Evolutionary conservation across 345 rosid genomes (phyloP), one percentile per base, ranked within the genome.

Genomic region (Gossypium arboreum): DNA sequence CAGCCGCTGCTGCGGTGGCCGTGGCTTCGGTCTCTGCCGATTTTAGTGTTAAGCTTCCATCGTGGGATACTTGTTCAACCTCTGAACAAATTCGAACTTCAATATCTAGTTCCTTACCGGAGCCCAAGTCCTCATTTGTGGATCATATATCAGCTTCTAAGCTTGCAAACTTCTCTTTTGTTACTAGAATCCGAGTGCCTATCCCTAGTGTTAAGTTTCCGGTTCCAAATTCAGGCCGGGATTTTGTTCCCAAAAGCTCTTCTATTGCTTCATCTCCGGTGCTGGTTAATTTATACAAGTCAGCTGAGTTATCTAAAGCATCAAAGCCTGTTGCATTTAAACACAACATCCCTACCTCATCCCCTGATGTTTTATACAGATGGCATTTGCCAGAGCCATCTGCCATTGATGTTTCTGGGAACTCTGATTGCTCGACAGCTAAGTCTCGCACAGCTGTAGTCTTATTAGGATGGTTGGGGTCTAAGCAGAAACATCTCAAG

Each of bases 401-500:
- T 82, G 81, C 94, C n/a, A 24, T 90, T 22, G 91, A 88, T 86
- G 50, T 87, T 57, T 82, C 86, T 27, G 84, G 90, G 11, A 79
- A 78, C 45, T 85, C 89, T 25, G 88, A 78, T 15, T 90, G 98
- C 80, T 84, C 80, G 0, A 77, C 68, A 0, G 88, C 59, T 48
- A 96, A 93, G 86, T 90, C 89, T 44, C 88, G 92, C 79, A 96
- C 97, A 0, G 97, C 93, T 29, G 99, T 96, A 62, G 94, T 96
- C 52, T 79, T 96, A 87, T 82, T 96, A 45, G 99, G 99, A 76
- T 96, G 99, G 99, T 82, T 96, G 79, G 99, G 99, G 58, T 91
- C 99, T 0, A 96, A 89, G 88, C 99, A 96, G 86, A 93, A 86
- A 63, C 99, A 96, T 86, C 81, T 96, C 41, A 90, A 85, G 81